Evolutionary conservation across 441 rosid genomes (phyloP).

Genomic region (Croton setiger): DNA sequence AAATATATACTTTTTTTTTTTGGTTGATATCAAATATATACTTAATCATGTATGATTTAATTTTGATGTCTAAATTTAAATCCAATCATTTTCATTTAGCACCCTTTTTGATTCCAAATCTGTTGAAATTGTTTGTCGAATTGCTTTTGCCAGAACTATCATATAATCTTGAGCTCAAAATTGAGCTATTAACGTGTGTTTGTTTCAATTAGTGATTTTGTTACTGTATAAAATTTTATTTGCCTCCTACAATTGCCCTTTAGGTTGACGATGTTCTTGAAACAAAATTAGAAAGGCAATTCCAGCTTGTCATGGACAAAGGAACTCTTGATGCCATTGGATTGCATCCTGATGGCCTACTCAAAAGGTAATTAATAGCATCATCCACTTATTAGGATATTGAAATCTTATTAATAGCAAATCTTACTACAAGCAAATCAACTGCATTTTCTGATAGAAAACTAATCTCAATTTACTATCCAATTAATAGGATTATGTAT

Average conservation of each 20-base stretch:
- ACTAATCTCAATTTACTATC: slow-evolving; percentile 12
- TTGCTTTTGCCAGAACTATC: no score
- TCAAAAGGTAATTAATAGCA: slow-evolving; percentile 56
- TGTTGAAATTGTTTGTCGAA: no score
- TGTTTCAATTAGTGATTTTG: background rate
- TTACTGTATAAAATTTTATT: background rate
- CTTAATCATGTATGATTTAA: no score
- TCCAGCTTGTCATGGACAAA: slow-evolving; percentile 87
- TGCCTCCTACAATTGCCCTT: slow-evolving; percentile 15
- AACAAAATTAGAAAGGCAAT: slow-evolving; percentile 60
- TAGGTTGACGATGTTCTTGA: slow-evolving; percentile 92
- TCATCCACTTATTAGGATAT: background rate
- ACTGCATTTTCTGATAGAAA: background rate
- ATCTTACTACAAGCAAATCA: background rate
- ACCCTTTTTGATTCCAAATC: no score
- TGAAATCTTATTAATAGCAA: background rate
- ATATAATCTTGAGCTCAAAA: no score
- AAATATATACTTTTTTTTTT: no score
- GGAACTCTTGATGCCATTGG: slow-evolving; percentile 98
- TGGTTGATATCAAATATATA: no score
- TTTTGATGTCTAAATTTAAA: no score
- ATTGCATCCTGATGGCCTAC: slow-evolving; percentile 84
- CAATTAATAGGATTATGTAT: slow-evolving; percentile 57
- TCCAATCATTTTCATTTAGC: no score
- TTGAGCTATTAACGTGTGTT: background rate